phyloP scores from a whole-genome alignment of 192 early-diverging fungal genomes.

The Dimargaris cristalligena region DNA sequence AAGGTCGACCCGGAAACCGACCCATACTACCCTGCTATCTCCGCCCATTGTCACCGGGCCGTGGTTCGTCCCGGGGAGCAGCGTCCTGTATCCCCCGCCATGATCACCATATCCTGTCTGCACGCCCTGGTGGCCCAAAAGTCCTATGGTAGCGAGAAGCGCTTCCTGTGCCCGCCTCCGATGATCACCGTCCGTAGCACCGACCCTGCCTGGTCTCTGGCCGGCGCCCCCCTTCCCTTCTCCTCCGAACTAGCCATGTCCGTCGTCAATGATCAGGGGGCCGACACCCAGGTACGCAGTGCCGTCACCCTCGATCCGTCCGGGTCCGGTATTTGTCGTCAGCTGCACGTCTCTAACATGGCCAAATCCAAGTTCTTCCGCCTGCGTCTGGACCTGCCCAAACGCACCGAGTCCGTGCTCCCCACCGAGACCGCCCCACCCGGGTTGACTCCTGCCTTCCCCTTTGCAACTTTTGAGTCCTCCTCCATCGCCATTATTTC shows the following conservation, averaged over 20 bases:
- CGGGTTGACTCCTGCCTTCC: slow-evolving; percentile 15
- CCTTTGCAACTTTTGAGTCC: slow-evolving; percentile 49
- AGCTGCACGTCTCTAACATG: slow-evolving; percentile 59
- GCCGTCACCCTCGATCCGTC: slow-evolving; percentile 16
- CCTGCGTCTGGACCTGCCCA: slow-evolving; percentile 43
- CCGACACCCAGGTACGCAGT: slow-evolving; percentile 22
- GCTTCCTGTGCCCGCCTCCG: slow-evolving; percentile 64
- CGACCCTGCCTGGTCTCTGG: no score
- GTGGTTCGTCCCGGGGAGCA: background rate
- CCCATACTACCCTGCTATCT: background rate
- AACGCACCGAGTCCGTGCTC: slow-evolving; percentile 14
- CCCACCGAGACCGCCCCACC: slow-evolving; percentile 12
- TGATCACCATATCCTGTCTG: slow-evolving; percentile 64
- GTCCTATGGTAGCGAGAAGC: slow-evolving; percentile 85
- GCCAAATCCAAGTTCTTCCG: slow-evolving; percentile 65
- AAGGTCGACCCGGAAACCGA: background rate
- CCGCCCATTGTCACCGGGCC: background rate
- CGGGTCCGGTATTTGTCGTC: slow-evolving; percentile 48
- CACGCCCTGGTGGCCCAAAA: slow-evolving; percentile 81
- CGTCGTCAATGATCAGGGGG: slow-evolving; percentile 34
- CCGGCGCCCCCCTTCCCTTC: slow-evolving; percentile 26
- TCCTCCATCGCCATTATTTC: slow-evolving; percentile 70
- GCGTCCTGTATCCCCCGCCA: slow-evolving; percentile 2
- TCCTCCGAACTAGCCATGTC: slow-evolving; percentile 44
- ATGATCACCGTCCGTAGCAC: slow-evolving; percentile 39